Conservation (phyloP, 331 rosid genomes). For the Dryas integrifolia region DNA sequence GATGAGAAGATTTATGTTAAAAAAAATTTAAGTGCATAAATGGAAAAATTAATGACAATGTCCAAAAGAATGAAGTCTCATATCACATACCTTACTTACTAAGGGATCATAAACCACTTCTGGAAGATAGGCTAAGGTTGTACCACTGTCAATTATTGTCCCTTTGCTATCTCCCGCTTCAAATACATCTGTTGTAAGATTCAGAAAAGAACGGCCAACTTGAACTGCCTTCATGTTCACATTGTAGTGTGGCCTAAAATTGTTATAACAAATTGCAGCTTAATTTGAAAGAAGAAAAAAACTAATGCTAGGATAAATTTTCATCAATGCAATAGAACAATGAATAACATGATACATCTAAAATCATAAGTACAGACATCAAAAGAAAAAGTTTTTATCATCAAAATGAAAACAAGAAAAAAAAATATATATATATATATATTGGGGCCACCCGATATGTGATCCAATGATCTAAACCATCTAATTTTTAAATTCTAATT, state of each 20-base stretch:
- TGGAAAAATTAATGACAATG: neutral
- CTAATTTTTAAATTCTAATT: too few relatives aligned
- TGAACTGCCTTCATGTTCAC: constrained; percentile 92
- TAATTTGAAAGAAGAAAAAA: neutral
- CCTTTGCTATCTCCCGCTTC: constrained; percentile 67
- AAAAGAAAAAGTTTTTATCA: too few relatives aligned
- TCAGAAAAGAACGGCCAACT: constrained; percentile 64
- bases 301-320: neutral
- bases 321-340: neutral
- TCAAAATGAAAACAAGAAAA: too few relatives aligned
- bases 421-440: too few relatives aligned
- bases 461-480: too few relatives aligned
- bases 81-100: constrained; percentile 54
- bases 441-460: too few relatives aligned
- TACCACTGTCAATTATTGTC: constrained; percentile 93
- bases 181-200: constrained; percentile 53
- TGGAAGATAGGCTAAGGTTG: constrained; percentile 99
- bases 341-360: too few relatives aligned
- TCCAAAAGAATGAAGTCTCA: constrained; percentile 13
- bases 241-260: constrained; percentile 79
- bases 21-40: neutral
- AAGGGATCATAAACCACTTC: constrained; percentile 74
- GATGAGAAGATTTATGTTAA: neutral
- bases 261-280: constrained; percentile 22
- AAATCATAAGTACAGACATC: too few relatives aligned